Base-by-base conservation (phyloP, 768 basidiomycete genomes). In the Hebeloma cylindrosporum region DNA sequence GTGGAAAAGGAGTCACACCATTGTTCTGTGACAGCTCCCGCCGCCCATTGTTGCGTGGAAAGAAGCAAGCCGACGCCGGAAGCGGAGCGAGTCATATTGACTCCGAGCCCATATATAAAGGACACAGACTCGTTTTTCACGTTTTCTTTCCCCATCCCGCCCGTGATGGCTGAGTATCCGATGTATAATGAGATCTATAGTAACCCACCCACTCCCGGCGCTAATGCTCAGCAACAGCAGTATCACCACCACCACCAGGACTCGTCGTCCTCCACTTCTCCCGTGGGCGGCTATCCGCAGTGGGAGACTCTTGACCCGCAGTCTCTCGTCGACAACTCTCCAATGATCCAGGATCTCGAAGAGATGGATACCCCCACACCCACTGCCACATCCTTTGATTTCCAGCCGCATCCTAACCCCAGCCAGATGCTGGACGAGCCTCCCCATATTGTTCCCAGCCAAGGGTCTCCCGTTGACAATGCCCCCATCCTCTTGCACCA, bases 271-370 rank as follows among this genome's bases (percentile, higher is more conserved):
- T 35, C 40, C 32, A n/a, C 16, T 17, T 50, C 32, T 50, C 48
- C 45, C 45, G 34, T 50, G n/a, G 42, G 44, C 29, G 47, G 41
- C 20, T 56, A 59, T 62, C 69, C 69, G 45, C 59, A 69, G 48
- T 69, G 71, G 70, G 64, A 68, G 57, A 67, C 68, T 21, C 63
- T 68, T 50, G 65, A 77, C 40, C 53, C 60, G 39, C 66, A 71
- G 43, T 65, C 65, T 47, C 67, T 69, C 25, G 68, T 62, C 40
- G 56, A 59, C 8, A 40, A 29, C 2, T 23, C 22, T 10, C 42
- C 33, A 20, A 57, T 53, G 13, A 63, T 59, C 22, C 65, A 61
- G 39, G 50, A 45, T 17, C 33, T 39, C 16, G 43, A 54, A 20
- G 38, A 57, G 50, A 51, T 56, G n/a, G 50, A 49, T 16, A 45